Evolutionary conservation across 306 rosid genomes (phyloP).

Genomic region (Cajanus cajan): DNA sequence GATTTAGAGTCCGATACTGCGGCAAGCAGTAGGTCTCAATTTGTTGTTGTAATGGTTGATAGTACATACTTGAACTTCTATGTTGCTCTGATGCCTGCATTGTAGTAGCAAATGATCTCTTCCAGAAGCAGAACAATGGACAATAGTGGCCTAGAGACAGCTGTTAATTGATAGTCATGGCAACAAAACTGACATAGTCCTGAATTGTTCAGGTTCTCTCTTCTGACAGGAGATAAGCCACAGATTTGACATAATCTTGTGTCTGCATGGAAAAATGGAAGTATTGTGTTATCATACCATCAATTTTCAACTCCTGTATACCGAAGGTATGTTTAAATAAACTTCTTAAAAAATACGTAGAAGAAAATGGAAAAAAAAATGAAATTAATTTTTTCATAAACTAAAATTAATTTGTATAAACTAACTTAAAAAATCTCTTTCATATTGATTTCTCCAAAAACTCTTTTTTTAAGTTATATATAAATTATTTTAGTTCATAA

Average conservation of each 20-base stretch:
- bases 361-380: too few relatives aligned
- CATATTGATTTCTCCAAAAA: too few relatives aligned
- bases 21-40: constrained; percentile 64
- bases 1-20: constrained; percentile 52
- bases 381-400: too few relatives aligned
- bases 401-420: too few relatives aligned
- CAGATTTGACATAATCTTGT: constrained; percentile 29
- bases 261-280: constrained; percentile 35
- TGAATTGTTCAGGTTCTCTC: constrained; percentile 9
- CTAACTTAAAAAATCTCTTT: too few relatives aligned
- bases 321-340: too few relatives aligned
- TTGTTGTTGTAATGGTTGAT: constrained; percentile 68
- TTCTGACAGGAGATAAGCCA: constrained; percentile 1
- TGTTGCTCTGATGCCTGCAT: constrained; percentile 84
- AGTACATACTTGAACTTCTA: constrained; percentile 61
- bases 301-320: background rate
- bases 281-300: constrained; percentile 13
- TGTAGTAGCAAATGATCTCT: background rate
- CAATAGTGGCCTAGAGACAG: background rate
- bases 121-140: background rate
- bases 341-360: too few relatives aligned
- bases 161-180: constrained; percentile 23
- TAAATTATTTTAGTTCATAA: too few relatives aligned
- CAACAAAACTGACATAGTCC: background rate
- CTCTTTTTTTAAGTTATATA: too few relatives aligned